Evolutionary conservation across 2,329 filamentous ascomycete genomes (phyloP).

Genomic region (Pseudogymnoascus pannorum): DNA sequence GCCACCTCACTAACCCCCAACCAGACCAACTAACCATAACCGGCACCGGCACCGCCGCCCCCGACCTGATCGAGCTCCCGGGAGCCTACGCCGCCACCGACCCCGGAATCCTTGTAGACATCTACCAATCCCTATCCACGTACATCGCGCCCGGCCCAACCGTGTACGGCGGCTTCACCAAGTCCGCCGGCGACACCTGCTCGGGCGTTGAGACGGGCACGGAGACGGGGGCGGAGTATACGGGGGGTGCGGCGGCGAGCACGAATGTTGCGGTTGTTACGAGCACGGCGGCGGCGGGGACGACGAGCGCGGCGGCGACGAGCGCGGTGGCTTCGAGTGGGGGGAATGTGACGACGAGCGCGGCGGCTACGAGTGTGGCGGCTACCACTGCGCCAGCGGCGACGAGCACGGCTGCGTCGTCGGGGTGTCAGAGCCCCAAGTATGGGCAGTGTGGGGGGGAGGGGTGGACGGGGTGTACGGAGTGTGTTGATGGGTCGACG

Average conservation of each 20-base stretch:
- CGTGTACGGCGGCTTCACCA: conserved; percentile 19
- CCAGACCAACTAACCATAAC: conserved; percentile 39
- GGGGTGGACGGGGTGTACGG: conserved; percentile 15
- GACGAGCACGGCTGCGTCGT: background rate
- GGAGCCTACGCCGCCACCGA: conserved; percentile 39
- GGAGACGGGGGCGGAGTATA: conserved; percentile 5
- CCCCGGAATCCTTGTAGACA: conserved; percentile 33
- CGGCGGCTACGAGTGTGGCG: background rate
- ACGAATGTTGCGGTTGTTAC: background rate
- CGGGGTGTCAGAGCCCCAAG: conserved; percentile 14
- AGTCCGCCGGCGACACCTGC: conserved; percentile 15
- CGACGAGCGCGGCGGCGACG: too few relatives aligned
- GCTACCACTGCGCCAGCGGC: background rate
- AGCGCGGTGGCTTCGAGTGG: background rate
- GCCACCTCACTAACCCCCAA: conserved; percentile 31
- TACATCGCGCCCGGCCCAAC: conserved; percentile 28
- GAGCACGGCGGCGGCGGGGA: background rate
- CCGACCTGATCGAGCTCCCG: conserved; percentile 33
- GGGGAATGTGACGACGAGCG: background rate
- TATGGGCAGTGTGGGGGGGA: conserved; percentile 16
- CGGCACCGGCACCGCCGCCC: conserved; percentile 29
- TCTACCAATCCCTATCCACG: conserved; percentile 26
- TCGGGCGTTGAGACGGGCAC: conserved; percentile 14
- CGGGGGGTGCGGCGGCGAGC: background rate
- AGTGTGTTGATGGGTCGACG: conserved; percentile 6